Conservation (phyloP, 495 filamentous ascomycete genomes). For the Xylona heveae region DNA sequence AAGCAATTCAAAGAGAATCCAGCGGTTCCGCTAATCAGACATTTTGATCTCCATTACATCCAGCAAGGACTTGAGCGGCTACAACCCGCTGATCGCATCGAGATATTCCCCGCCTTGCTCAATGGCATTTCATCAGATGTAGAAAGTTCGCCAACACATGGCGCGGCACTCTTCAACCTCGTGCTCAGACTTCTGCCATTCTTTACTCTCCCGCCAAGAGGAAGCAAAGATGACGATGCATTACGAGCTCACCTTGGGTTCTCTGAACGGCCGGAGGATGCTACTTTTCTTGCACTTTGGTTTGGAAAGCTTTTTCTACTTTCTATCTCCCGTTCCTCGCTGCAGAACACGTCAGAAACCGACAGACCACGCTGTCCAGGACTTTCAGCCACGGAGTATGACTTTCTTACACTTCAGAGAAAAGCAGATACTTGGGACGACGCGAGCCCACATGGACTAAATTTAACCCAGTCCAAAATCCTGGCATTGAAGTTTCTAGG, state of each 20-base stretch:
- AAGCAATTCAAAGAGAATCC: slow-evolving; percentile 74
- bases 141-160: slow-evolving; percentile 36
- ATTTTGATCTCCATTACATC: slow-evolving; percentile 78
- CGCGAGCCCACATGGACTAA: slow-evolving; percentile 34
- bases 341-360: too few relatives aligned
- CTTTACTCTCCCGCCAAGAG: slow-evolving; percentile 50
- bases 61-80: slow-evolving; percentile 69
- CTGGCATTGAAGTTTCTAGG: slow-evolving; percentile 47
- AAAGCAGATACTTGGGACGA: slow-evolving; percentile 54
- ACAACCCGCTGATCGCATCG: slow-evolving; percentile 30
- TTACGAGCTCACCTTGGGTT: slow-evolving; percentile 46
- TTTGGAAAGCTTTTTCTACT: slow-evolving; percentile 64
- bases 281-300: slow-evolving; percentile 53
- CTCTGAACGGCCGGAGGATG: slow-evolving; percentile 36
- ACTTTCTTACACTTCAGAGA: slow-evolving; percentile 44
- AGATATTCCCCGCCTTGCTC: slow-evolving; percentile 49
- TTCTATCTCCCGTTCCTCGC: slow-evolving; percentile 19
- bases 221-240: slow-evolving; percentile 50
- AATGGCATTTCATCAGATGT: slow-evolving; percentile 45
- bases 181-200: slow-evolving; percentile 52
- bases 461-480: slow-evolving; percentile 44
- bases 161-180: slow-evolving; percentile 61
- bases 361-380: slow-evolving; percentile 35
- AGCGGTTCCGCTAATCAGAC: slow-evolving; percentile 44
- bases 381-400: slow-evolving; percentile 44